Evolutionary conservation across 768 basidiomycete genomes (phyloP), one percentile per base, ranked within the genome.

Genomic region (Crassisporium funariophilum): DNA sequence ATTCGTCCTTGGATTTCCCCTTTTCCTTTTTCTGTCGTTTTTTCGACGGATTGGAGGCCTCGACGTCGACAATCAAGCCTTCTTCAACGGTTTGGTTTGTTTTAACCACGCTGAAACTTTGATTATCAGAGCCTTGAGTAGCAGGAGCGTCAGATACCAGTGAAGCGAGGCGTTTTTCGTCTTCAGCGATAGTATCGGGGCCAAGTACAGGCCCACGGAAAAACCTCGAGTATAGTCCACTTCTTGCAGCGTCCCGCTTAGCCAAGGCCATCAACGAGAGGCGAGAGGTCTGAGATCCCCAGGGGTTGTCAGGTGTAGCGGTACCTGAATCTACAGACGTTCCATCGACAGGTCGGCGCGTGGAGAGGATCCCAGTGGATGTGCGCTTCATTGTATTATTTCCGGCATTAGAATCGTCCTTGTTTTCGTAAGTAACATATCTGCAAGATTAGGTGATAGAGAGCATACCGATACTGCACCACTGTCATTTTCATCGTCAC

Each of bases 231-330:
- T 97, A 98, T 3, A 98, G 74, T 15, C 73, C 75, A 9, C 79
- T 74, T 50, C 78, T 81, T 0, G 92, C 94, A 8, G 88, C 83
- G 54, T 91, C 87, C 35, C 86, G 76, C 64, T 91, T 91, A 4
- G 91, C 88, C 3, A 69, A 63, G 0, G 80, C 71, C 43, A 92
- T 59, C 10, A 91, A 64, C 46, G 72, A 81, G 15, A 75, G 66
- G 35, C 71, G 73, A 5, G 73, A 68, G 6, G 49, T 52, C 16
- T 55, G 43, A 4, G 59, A 41, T 9, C 48, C 35, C 25, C 62
- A 59, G 11, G 51, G 53, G 27, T 45, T 35, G 15, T 70, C 58
- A 5, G 75, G 76, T 12, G 75, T 80, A 43, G 63, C 62, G 9
- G 60, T 61, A 41, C 75, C 76, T 1, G 73, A 76, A 43, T 71